Evolutionary conservation across 225 moss, liverwort and hornwort species (phyloP), one percentile per base, ranked within the genome.

Genomic region (Bryoerythrophyllum caledonicum): DNA sequence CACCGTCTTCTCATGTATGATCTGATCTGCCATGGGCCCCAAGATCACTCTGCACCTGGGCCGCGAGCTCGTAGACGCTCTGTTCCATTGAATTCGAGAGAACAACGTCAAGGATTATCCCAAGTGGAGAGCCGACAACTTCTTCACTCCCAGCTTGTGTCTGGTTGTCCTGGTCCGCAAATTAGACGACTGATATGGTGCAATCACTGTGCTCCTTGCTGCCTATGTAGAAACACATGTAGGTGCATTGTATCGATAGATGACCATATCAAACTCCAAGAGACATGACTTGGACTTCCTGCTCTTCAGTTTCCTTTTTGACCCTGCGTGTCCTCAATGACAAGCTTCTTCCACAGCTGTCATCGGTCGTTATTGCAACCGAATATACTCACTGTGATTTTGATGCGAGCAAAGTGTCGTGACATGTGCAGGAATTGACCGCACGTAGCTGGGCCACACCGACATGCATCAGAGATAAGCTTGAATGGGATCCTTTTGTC

Each of bases 141-240:
- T 80, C 61, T 56, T 62, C 40, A 55, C 67, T 23, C 30, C 63
- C n/a, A 37, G 60, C 23, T 62, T 79, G 54, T 76, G 75, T 67
- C 56, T 72, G 62, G 72, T 76, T 49, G 62, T 79, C 49, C 56
- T 83, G 67, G 46, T 76, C 63, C 61, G 72, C 40, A 79, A 68
- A 48, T 83, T 56, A 67, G 65, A 26, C 57, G 49, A 15, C 14
- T 37, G n/a, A 12, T 20, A 12, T 25, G n/a, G n/a, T n/a, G n/a
- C n/a, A n/a, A n/a, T n/a, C n/a, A n/a, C n/a, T n/a, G n/a, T n/a
- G 34, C 10, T 4, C 11, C 41, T 23, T 21, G 60, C 23, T 73
- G 68, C 74, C 26, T 34, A 2, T 37, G n/a, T 46, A 56, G 63
- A 64, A 55, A 37, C 35, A 2, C 66, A 16, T 23, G 6, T 41